These are phyloP conservation scores for Aspergillaceae sp. DNA, from an alignment of 2,329 filamentous ascomycete species.

Conservation along the genomic window DNA sequence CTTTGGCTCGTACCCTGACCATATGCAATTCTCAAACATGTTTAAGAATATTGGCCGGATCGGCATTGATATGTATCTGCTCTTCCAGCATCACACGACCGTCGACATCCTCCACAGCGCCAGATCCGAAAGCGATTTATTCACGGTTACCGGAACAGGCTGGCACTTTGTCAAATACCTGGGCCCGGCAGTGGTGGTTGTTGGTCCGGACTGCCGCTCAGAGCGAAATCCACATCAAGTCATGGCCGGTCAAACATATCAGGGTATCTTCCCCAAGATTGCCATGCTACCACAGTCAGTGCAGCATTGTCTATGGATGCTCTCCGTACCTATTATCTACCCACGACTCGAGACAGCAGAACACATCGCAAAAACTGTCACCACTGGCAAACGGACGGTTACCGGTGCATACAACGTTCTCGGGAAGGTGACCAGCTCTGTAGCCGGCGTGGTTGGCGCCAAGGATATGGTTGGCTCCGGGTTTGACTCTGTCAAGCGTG, in stretches of 20 bases:
- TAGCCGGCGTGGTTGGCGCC: slow-evolving; percentile 89
- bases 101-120: slow-evolving; percentile 86
- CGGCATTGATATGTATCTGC: slow-evolving; percentile 92
- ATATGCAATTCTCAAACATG: slow-evolving; percentile 96
- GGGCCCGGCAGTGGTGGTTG: slow-evolving; percentile 79
- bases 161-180: slow-evolving; percentile 99
- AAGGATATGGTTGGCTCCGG: slow-evolving; percentile 88
- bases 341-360: slow-evolving; percentile 87
- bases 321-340: slow-evolving; percentile 84
- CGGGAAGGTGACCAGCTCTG: slow-evolving; percentile 88
- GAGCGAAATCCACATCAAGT: slow-evolving; percentile 86
- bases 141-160: slow-evolving; percentile 91
- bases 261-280: slow-evolving; percentile 93
- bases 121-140: slow-evolving; percentile 79
- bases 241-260: slow-evolving; percentile 91
- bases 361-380: slow-evolving; percentile 80
- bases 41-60: slow-evolving; percentile 97
- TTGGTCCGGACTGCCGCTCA: slow-evolving; percentile 84
- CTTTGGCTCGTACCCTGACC: slow-evolving; percentile 92
- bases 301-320: slow-evolving; percentile 94
- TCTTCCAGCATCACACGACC: slow-evolving; percentile 97
- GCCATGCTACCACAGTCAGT: slow-evolving; percentile 83
- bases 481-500: slow-evolving; percentile 92
- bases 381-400: slow-evolving; percentile 91
- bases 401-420: slow-evolving; percentile 95